Evolutionary conservation across 176 grass and related monocot genomes (phyloP).

Genomic region (Raddia distichophylla): DNA sequence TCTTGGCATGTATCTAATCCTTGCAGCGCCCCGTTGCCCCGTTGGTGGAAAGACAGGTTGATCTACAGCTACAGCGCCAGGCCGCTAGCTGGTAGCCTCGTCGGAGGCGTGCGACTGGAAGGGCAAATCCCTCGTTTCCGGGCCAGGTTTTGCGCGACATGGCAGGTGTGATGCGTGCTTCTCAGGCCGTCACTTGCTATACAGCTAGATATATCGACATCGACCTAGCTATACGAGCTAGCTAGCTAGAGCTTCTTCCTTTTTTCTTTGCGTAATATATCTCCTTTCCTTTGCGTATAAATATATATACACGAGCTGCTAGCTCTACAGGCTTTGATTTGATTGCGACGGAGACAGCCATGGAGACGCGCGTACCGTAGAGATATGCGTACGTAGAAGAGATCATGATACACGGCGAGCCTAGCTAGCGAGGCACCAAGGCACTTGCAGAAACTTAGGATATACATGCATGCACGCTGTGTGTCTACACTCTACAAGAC

Average conservation of each 20-base stretch:
- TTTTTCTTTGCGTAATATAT: background rate
- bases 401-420: background rate
- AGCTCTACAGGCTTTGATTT: background rate
- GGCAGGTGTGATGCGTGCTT: slow-evolving; percentile 16
- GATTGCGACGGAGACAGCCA: background rate
- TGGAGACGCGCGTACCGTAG: background rate
- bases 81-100: background rate
- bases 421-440: background rate
- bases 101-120: background rate
- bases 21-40: background rate
- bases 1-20: background rate
- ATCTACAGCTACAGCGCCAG: background rate
- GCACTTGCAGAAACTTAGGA: background rate
- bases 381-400: background rate
- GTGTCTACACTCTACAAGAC: too few species aligned
- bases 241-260: slow-evolving; percentile 1
- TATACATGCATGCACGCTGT: background rate
- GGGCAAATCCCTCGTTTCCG: slow-evolving; percentile 42
- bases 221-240: background rate
- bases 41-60: background rate
- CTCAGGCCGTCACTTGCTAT: background rate
- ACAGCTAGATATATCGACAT: slow-evolving; percentile 8
- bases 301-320: background rate
- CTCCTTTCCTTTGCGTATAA: background rate
- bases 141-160: slow-evolving; percentile 39